phyloP scores from a whole-genome alignment of 306 rosid species.

The Rosa lucieae region DNA sequence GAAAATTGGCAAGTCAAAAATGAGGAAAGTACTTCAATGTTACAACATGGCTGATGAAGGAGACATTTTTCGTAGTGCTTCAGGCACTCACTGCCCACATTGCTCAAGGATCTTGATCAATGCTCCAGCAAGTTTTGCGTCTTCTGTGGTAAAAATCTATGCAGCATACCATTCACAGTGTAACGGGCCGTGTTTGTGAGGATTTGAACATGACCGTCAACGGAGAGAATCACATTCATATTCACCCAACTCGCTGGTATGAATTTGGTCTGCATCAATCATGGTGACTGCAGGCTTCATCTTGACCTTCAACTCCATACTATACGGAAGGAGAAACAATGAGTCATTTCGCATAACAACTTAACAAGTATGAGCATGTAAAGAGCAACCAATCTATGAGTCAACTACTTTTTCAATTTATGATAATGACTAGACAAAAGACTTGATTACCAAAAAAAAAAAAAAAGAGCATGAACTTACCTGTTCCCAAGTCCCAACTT shows the following conservation, averaged over 20 bases:
- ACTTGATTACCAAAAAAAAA: no score
- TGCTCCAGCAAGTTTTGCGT: slow-evolving; percentile 42
- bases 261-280: slow-evolving; percentile 42
- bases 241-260: slow-evolving; percentile 39
- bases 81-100: slow-evolving; percentile 56
- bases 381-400: background rate
- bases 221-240: slow-evolving; percentile 42
- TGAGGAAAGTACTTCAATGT: slow-evolving; percentile 23
- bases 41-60: slow-evolving; percentile 28
- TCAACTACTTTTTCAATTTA: background rate
- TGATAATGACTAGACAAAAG: no score
- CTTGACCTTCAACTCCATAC: slow-evolving; percentile 35
- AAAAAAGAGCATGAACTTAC: slow-evolving; percentile 29
- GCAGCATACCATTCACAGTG: slow-evolving; percentile 25
- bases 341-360: background rate
- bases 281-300: slow-evolving; percentile 32
- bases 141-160: slow-evolving; percentile 49
- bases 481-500: slow-evolving; percentile 38
- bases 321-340: slow-evolving; percentile 25
- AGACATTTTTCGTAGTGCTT: slow-evolving; percentile 44
- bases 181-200: slow-evolving; percentile 47
- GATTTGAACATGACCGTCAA: slow-evolving; percentile 40
- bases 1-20: background rate
- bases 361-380: background rate
- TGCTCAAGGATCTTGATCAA: slow-evolving; percentile 52